These are phyloP conservation scores for Sugiyamaella paludigena DNA, from an alignment of 1,139 yeast genomes.

Conservation along the genomic window DNA sequence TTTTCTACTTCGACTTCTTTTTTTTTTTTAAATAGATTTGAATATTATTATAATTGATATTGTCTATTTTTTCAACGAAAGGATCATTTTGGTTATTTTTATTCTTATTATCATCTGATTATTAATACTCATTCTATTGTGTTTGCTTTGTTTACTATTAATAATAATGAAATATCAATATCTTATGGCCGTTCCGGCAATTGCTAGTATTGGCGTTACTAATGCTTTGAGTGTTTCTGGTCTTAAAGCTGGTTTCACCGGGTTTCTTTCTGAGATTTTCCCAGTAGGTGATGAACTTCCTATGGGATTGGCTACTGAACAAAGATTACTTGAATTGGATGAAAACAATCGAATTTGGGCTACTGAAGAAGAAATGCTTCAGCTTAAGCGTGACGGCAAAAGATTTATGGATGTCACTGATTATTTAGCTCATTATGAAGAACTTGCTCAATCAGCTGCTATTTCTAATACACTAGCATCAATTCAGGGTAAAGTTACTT, in stretches of 20 bases:
- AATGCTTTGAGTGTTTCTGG: slow-evolving; percentile 15
- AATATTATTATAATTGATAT: no score
- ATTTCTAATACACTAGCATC: slow-evolving; percentile 8
- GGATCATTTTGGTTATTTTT: background rate
- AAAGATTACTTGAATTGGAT: slow-evolving; percentile 35
- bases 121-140: background rate
- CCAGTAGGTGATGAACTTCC: slow-evolving; percentile 2
- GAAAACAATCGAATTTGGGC: slow-evolving; percentile 43
- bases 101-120: no score
- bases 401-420: slow-evolving; percentile 72
- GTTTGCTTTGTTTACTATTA: background rate
- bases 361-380: slow-evolving; percentile 56
- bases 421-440: slow-evolving; percentile 28
- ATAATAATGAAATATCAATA: slow-evolving; percentile 6
- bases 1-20: no score
- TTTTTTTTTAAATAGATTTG: no score
- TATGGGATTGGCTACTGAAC: slow-evolving; percentile 15
- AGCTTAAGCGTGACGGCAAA: slow-evolving; percentile 51
- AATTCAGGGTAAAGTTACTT: slow-evolving; percentile 47
- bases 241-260: slow-evolving; percentile 3
- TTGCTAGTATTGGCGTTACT: slow-evolving; percentile 9
- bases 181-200: background rate
- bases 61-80: no score
- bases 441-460: slow-evolving; percentile 5
- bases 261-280: slow-evolving; percentile 4